Evolutionary conservation across 2,329 filamentous ascomycete species (phyloP), one percentile per base, ranked within the genome.

Genomic region (Pseudogymnoascus sp.): DNA sequence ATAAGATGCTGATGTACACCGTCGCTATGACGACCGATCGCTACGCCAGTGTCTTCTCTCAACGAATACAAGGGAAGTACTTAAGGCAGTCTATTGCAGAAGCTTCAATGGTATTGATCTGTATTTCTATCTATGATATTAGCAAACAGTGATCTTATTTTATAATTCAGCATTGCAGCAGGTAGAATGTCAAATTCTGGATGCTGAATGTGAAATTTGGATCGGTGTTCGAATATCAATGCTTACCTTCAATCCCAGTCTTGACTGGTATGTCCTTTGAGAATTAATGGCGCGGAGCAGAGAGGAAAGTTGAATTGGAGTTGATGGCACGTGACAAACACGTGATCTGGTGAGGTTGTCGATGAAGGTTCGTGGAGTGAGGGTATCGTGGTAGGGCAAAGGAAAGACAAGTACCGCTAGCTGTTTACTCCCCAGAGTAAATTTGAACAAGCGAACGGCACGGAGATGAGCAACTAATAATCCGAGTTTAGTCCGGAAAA

Each of bases 311-410:
- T 17, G 47, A 54, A 54, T 11, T 13, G 11, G n/a, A 2, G 33
- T 17, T 54, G 29, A 54, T 54, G 47, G 29, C 47, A 54, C 47
- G 26, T 54, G 47, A 54, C 47, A 54, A 54, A 33, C 47, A 54
- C 47, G 47, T 54, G 47, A 33, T 29, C 9, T 1, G n/a, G 4
- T 54, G 29, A 54, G 8, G 29, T 54, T 54, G 29, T 54, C 9
- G 47, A 33, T 8, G 15, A 24, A 24, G n/a, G 44, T 54, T 31
- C 33, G 29, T 54, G 47, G 47, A 54, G 11, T 54, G 47, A 54
- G 5, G 47, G 26, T 54, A 54, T 54, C 47, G 15, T 9, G 47
- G 47, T 17, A 33, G 47, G 47, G 47, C 8, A 33, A 54, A 54
- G 5, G 2, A 33, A 54, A 17, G 24, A 33, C 17, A 54, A n/a